Percentiles rank a stretch among this genome's conserved stretches.
Evolutionary conservation across 202 grass and related monocot species (phyloP).

Genomic region (Zoysia matrella): DNA sequence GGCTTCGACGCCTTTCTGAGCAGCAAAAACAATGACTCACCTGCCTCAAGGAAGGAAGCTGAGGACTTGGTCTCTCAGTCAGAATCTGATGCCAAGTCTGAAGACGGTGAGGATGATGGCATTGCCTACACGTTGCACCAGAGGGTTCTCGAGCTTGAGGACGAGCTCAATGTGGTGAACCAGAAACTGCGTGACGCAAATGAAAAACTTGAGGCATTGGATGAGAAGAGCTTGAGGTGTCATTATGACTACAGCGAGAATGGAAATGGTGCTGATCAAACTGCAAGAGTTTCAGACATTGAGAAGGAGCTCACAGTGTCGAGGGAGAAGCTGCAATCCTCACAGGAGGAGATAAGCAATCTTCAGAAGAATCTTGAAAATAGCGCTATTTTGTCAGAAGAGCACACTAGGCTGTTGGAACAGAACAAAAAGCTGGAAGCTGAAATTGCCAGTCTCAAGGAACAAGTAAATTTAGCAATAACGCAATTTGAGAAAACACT

Average conservation of each 20-base stretch:
- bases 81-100: constrained; percentile 74
- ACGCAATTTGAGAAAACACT: constrained; percentile 38
- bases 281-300: not conserved
- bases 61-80: constrained; percentile 58
- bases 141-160: constrained; percentile 76
- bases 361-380: constrained; percentile 32
- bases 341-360: constrained; percentile 31
- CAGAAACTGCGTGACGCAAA: constrained; percentile 50
- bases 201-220: constrained; percentile 48
- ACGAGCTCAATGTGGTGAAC: constrained; percentile 55
- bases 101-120: constrained; percentile 62
- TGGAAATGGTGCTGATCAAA: constrained; percentile 27
- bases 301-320: not conserved
- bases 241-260: constrained; percentile 44
- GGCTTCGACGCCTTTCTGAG: constrained; percentile 79
- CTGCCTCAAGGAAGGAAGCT: constrained; percentile 51
- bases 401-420: constrained; percentile 35
- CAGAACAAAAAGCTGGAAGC: constrained; percentile 49
- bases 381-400: constrained; percentile 31
- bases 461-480: constrained; percentile 48
- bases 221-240: constrained; percentile 54
- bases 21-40: constrained; percentile 57
- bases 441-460: constrained; percentile 58
- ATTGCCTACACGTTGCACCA: constrained; percentile 66
- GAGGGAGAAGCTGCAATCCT: constrained; percentile 40